phyloP scores from a whole-genome alignment of 129 eudicot species.

The Pittosporum tobira region DNA sequence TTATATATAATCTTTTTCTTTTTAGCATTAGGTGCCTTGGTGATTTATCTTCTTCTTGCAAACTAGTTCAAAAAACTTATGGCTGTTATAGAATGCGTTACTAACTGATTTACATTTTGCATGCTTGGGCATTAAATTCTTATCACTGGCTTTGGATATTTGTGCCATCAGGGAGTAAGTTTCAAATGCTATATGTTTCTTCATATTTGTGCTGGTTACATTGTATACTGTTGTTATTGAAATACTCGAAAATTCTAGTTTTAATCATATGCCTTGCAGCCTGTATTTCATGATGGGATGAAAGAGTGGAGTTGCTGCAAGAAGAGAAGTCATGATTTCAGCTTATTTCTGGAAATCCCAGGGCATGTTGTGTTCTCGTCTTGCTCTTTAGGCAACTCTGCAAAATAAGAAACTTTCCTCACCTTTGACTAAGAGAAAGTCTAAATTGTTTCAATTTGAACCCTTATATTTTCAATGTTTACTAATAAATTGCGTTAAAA shows the following conservation, averaged over 20 bases:
- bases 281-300: constrained; percentile 94
- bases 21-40: neutral
- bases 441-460: no score
- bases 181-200: neutral
- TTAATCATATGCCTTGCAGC: constrained; percentile 47
- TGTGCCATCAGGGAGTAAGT: constrained; percentile 70
- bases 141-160: constrained; percentile 12
- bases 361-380: constrained; percentile 53
- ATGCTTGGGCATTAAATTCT: constrained; percentile 27
- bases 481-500: no score
- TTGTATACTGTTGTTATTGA: neutral
- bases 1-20: no score
- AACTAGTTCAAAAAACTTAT: no score
- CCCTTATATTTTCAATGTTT: no score
- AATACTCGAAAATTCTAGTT: constrained; percentile 2
- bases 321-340: constrained; percentile 92
- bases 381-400: neutral
- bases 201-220: neutral
- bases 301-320: constrained; percentile 99
- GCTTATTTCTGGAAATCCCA: constrained; percentile 82
- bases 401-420: neutral
- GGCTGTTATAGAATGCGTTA: neutral
- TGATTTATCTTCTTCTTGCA: neutral
- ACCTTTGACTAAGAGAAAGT: neutral
- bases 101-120: constrained; percentile 31